Evolutionary conservation across 371 early-diverging fungal species (phyloP), one percentile per base, ranked within the genome.

Genomic region (Mucor saturninus): DNA sequence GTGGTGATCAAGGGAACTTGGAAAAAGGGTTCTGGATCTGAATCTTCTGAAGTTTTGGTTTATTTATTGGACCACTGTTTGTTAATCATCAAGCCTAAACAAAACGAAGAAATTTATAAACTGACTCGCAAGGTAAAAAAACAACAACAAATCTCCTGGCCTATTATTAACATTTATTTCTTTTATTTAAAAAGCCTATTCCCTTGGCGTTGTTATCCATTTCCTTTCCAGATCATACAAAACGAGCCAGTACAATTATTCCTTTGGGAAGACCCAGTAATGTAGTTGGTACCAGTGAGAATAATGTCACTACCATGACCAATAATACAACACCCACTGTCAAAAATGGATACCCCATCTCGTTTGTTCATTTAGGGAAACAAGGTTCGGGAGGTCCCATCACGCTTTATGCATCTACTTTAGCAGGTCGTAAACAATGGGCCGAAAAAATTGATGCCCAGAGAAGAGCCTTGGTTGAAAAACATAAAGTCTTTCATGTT

Each of bases 41-140:
- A 91, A 50, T 78, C 81, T 15, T 77, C 86, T 0, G 91, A 91
- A 28, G 64, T 95, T 13, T 79, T 81, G 40, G 86, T 95, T 21
- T 92, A 92, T 68, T 72, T 96, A 30, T 86, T 97, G 45, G 98
- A 97, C 66, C 94, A 96, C 73, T 83, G 85, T 54, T 73, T 97
- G 13, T 68, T 97, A 10, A 76, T 96, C 68, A 85, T 92, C 48
- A 92, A 91, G 68, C 77, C 80, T 14, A 78, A 79, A 26, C 31
- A 77, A 37, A 71, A 71, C 31, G 65, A 62, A 30, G 81, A 81
- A 42, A 67, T 71, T 28, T 76, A 75, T 57, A 81, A 81, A 59
- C 45, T 81, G 4, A 65, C 75, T 46, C 69, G 65, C 67, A 78
- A 76, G 65, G 79, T 79, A 74, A 53, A 37, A 11, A 39, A 53